These are phyloP conservation scores for Pichia cactophila DNA, from an alignment of 1,139 yeast species.

Conservation along the genomic window DNA sequence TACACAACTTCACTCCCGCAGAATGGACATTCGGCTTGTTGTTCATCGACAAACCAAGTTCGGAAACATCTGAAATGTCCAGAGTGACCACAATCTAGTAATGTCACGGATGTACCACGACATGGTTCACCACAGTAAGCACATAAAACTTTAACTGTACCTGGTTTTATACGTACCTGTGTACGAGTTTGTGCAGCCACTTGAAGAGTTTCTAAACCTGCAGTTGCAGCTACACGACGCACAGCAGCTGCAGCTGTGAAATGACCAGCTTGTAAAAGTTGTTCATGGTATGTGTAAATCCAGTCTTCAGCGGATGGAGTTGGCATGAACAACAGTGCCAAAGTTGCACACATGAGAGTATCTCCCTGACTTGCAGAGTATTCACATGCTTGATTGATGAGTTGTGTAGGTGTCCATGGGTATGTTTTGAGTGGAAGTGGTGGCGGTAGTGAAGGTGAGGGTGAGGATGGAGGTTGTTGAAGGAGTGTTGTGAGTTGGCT, in stretches of 20 bases:
- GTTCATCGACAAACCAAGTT: conserved; percentile 66
- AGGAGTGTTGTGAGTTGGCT: no score
- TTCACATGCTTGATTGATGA: conserved; percentile 41
- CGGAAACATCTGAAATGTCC: conserved; percentile 79
- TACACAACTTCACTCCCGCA: conserved; percentile 17
- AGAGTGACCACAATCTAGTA: conserved; percentile 76
- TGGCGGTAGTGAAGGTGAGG: not conserved
- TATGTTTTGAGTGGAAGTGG: conserved; percentile 16
- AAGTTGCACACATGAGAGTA: conserved; percentile 51
- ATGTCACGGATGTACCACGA: conserved; percentile 61
- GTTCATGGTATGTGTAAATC: conserved; percentile 50
- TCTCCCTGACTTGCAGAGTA: conserved; percentile 62
- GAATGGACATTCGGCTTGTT: conserved; percentile 64
- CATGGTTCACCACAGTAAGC: conserved; percentile 76
- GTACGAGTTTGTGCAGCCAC: not conserved
- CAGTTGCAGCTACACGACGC: conserved; percentile 39
- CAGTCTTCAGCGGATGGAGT: conserved; percentile 41
- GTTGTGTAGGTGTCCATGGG: conserved; percentile 41
- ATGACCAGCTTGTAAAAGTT: conserved; percentile 43
- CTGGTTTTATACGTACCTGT: conserved; percentile 1
- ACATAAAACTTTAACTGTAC: conserved; percentile 54
- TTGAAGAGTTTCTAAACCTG: conserved; percentile 12
- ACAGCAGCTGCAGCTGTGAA: conserved; percentile 56
- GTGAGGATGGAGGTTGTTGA: no score
- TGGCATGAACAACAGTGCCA: conserved; percentile 47